Evolutionary conservation across 2,329 filamentous ascomycete species (phyloP), one percentile per base, ranked within the genome.

Genomic region (Leptographium wingfieldii): DNA sequence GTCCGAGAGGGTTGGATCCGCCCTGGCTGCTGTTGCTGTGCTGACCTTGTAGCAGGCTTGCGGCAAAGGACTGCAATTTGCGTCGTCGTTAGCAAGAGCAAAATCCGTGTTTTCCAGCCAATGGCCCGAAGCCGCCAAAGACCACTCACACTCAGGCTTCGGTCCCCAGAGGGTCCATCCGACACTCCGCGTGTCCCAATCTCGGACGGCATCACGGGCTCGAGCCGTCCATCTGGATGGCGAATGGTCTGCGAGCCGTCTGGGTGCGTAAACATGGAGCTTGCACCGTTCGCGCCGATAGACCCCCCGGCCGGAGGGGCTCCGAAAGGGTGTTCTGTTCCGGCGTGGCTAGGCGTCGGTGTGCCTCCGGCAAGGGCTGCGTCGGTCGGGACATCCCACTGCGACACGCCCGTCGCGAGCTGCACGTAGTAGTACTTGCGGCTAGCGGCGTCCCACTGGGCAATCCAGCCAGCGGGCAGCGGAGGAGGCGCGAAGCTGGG

Each of bases 401-500:
- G 85, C 63, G 85, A 87, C 46, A 82, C 77, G 55, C 86, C 86
- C 9, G 85, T 88, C 58, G 83, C 84, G 59, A 89, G 80, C 71
- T 88, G 85, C 57, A 89, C 86, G 69, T 82, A 87, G 71, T 87
- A 87, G 70, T 86, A 87, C 70, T 85, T 85, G 70, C 76, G 80
- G 70, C 77, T 82, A 60, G 76, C 69, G 63, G 78, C 80, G 68
- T 87, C 84, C 84, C 84, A 87, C 73, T 87, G 84, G 61, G 83
- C 82, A 67, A 86, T 86, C 84, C 84, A 87, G 67, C 84, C 84
- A 14, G 81, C 73, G 56, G 84, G 84, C 58, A 86, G 77, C 55
- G 76, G 74, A 55, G 84, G 84, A 64, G 84, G 84, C 64, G 75
- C 77, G 43, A 76, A 82, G 67, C 79, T 80, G 65, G 81, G 81